phyloP scores from a whole-genome alignment of 495 filamentous ascomycete genomes.

The Aspergillus mulundensis region DNA sequence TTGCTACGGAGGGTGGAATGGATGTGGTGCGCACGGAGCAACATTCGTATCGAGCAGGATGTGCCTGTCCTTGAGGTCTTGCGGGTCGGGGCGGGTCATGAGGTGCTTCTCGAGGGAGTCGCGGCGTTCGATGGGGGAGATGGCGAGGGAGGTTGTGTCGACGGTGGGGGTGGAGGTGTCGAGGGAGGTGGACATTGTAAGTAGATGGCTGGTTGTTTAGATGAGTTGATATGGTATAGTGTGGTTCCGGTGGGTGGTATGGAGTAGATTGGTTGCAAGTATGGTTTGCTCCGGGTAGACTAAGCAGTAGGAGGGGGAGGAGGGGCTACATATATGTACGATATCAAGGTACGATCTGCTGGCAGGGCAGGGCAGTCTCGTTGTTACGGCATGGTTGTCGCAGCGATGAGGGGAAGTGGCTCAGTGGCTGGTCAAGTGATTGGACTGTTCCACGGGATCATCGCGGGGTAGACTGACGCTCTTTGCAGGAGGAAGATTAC shows the following conservation, averaged over 20 bases:
- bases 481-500: not conserved
- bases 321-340: not conserved
- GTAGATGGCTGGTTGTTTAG: not conserved
- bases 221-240: not conserved
- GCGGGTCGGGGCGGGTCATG: slow-evolving; percentile 68
- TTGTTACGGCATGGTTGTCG: slow-evolving; percentile 1
- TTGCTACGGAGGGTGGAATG: no score
- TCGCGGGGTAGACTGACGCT: slow-evolving; percentile 7
- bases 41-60: slow-evolving; percentile 69
- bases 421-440: slow-evolving; percentile 21
- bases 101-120: slow-evolving; percentile 88
- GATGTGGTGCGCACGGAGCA: slow-evolving; percentile 52
- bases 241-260: not conserved
- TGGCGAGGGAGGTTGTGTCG: slow-evolving; percentile 36
- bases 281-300: not conserved
- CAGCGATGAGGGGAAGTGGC: slow-evolving; percentile 11
- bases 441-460: slow-evolving; percentile 17
- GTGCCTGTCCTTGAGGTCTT: slow-evolving; percentile 74
- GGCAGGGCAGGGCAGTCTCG: not conserved
- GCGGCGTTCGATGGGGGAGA: slow-evolving; percentile 68
- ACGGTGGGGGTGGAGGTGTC: slow-evolving; percentile 13
- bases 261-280: not conserved
- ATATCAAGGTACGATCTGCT: not conserved
- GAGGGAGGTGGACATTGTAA: slow-evolving; percentile 15
- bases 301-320: not conserved